Evolutionary conservation across 2,329 filamentous ascomycete species (phyloP).

Genomic region (Cercospora zeae-maydis): DNA sequence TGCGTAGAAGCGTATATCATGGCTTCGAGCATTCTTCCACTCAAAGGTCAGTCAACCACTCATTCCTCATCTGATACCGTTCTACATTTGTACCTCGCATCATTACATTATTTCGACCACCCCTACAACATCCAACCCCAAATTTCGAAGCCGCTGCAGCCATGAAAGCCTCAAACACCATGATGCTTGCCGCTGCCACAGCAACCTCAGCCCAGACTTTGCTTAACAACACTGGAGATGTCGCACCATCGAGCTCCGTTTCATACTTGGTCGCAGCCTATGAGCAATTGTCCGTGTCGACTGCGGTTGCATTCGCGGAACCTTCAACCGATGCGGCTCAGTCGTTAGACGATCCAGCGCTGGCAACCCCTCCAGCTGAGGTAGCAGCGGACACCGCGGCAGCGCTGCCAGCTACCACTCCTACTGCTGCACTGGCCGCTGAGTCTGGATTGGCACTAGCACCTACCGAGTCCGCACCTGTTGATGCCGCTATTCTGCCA

Average conservation of each 20-base stretch:
- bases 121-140: not conserved
- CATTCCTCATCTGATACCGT: not conserved
- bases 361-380: not conserved
- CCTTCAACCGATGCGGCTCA: not conserved
- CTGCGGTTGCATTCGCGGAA: not conserved
- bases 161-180: conserved; percentile 7
- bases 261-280: conserved; percentile 4
- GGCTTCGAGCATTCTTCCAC: not conserved
- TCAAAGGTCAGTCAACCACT: conserved; percentile 2
- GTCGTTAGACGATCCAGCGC: not conserved
- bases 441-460: not conserved
- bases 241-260: conserved; percentile 1
- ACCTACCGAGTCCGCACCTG: not conserved
- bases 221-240: not conserved
- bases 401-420: not conserved
- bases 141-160: not conserved
- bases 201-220: conserved; percentile 3
- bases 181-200: conserved; percentile 4
- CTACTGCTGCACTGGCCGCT: not conserved
- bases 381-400: not conserved
- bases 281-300: not conserved
- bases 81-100: not conserved
- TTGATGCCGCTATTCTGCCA: no score
- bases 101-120: not conserved
- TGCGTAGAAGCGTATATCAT: not conserved